phyloP scores from a whole-genome alignment of 805 yeast species.

The Saccharomycopsis capsularis region DNA sequence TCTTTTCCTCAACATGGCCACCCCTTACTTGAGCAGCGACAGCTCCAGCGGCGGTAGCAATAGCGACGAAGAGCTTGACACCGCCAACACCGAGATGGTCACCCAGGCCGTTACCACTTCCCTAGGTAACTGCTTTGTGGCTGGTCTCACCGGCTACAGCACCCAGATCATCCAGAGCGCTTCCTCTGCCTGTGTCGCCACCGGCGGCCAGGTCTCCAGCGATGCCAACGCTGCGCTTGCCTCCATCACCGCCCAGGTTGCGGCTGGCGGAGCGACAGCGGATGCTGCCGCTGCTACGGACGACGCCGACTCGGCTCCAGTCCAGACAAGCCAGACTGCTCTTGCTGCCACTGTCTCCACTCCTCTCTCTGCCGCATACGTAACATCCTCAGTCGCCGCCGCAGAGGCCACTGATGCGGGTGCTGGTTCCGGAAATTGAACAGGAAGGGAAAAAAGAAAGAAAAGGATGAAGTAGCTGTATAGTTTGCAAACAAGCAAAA shows the following conservation, averaged over 20 bases:
- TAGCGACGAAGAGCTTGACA: neutral
- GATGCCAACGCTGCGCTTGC: constrained; percentile 1
- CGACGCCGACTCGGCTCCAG: neutral
- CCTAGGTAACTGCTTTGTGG: constrained; percentile 10
- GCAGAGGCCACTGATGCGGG: constrained; percentile 1
- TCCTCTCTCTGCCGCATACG: neutral
- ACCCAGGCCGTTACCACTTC: constrained; percentile 5
- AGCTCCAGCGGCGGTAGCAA: neutral
- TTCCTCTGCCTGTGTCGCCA: constrained; percentile 10
- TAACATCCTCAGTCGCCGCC: neutral
- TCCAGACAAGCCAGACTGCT: constrained; percentile 4
- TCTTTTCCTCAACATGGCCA: constrained; percentile 2
- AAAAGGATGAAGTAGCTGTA: no score
- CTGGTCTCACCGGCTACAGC: constrained; percentile 10
- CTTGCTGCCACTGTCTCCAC: constrained; percentile 4
- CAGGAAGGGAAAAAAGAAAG: no score
- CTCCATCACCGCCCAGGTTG: neutral
- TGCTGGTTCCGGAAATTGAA: no score
- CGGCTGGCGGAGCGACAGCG: neutral
- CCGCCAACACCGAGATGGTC: constrained; percentile 1
- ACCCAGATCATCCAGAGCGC: neutral
- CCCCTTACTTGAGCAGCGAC: neutral
- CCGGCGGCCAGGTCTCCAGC: constrained; percentile 7
- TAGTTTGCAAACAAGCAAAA: no score
- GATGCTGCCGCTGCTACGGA: neutral